Percentiles rank a stretch among this genome's conserved stretches.
These are phyloP conservation scores for Candida sanyaensis DNA, from an alignment of 1,139 yeast species.

Conservation along the genomic window DNA sequence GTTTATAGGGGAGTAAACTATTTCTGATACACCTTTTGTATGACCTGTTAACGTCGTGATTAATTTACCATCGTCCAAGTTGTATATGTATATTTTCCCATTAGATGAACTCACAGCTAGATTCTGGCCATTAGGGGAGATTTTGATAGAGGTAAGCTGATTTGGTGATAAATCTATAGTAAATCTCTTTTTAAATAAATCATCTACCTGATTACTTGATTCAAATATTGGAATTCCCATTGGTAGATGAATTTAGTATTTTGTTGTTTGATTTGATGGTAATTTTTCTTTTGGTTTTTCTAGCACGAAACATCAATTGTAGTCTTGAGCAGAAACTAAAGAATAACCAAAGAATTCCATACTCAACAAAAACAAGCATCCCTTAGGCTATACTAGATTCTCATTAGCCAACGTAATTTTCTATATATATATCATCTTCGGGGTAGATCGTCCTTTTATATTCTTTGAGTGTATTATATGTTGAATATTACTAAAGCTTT, in stretches of 20 bases:
- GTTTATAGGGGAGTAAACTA: constrained; percentile 73
- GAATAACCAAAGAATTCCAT: too few species aligned
- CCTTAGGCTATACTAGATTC: too few species aligned
- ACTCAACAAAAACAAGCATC: too few species aligned
- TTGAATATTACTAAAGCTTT: too few species aligned
- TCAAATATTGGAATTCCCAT: constrained; percentile 7
- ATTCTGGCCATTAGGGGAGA: constrained; percentile 64
- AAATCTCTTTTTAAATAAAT: constrained; percentile 6
- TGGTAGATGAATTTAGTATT: neutral
- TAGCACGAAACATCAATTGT: neutral
- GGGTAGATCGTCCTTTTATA: too few species aligned
- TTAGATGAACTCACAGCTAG: constrained; percentile 59
- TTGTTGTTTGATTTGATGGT: neutral
- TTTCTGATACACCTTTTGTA: constrained; percentile 64
- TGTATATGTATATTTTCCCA: constrained; percentile 28
- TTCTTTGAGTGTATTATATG: too few species aligned
- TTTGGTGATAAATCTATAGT: constrained; percentile 7
- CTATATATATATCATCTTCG: too few species aligned
- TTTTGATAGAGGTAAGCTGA: constrained; percentile 47
- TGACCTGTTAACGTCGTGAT: constrained; percentile 58
- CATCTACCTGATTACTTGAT: constrained; percentile 1
- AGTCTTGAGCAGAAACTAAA: too few species aligned
- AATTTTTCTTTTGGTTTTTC: neutral
- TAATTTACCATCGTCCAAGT: constrained; percentile 18
- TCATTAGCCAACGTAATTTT: too few species aligned